Conservation (phyloP, 176 grass and related monocot genomes). For the Zizania latifolia region DNA sequence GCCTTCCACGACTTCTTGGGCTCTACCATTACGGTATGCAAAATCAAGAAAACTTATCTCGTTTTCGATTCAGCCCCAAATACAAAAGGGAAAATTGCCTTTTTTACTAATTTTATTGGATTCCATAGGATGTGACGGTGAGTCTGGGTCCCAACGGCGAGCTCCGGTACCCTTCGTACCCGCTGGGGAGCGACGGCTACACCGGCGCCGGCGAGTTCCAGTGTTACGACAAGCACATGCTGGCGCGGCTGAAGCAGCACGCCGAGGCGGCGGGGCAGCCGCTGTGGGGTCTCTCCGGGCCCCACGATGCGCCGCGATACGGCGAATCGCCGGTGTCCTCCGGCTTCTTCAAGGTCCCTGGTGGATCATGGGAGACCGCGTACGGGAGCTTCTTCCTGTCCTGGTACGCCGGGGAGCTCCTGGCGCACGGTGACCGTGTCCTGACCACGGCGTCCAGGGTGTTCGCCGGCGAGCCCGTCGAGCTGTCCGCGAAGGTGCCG, state of each 20-base stretch:
- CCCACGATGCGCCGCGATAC: slow-evolving; percentile 46
- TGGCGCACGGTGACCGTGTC: slow-evolving; percentile 44
- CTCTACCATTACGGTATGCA: slow-evolving; percentile 36
- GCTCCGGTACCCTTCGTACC: slow-evolving; percentile 53
- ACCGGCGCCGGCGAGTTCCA: slow-evolving; percentile 52
- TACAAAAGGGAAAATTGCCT: neutral
- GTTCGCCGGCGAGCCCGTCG: slow-evolving; percentile 26
- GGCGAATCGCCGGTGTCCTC: slow-evolving; percentile 22
- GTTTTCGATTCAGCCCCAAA: neutral
- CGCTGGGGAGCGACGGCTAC: slow-evolving; percentile 1
- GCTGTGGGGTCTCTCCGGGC: slow-evolving; percentile 50
- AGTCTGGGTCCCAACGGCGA: slow-evolving; percentile 54
- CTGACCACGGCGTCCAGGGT: slow-evolving; percentile 36
- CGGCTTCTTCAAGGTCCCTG: slow-evolving; percentile 36
- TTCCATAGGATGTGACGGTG: slow-evolving; percentile 42
- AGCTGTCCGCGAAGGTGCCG: slow-evolving; percentile 53
- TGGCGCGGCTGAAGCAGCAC: slow-evolving; percentile 37
- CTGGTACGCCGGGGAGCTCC: slow-evolving; percentile 47
- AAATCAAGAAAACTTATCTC: neutral
- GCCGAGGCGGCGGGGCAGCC: slow-evolving; percentile 37
- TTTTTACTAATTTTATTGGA: neutral
- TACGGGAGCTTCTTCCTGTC: slow-evolving; percentile 63
- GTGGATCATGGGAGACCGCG: slow-evolving; percentile 48
- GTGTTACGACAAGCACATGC: slow-evolving; percentile 62
- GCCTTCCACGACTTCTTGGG: slow-evolving; percentile 48